Evolutionary conservation across 768 basidiomycete genomes (phyloP), one percentile per base, ranked within the genome.

Genomic region (Calocybe indica): DNA sequence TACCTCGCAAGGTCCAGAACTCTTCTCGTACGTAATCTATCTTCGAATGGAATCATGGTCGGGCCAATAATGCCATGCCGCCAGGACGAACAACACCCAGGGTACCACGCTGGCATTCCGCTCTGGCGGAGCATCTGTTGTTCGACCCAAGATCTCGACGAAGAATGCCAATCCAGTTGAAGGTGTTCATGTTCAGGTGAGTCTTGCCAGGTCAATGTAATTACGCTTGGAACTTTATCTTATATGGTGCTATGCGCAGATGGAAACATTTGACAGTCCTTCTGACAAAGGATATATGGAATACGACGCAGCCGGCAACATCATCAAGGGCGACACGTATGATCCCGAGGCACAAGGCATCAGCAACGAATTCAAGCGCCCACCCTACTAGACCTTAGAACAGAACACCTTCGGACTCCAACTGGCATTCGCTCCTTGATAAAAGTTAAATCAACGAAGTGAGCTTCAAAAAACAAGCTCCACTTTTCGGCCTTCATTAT

Each of bases 41-140:
- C 14, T 52, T 43, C 5, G 11, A 14, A 12, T 40, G 45, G 34
- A 28, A 37, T 37, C 8, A 22, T 30, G 53, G 43, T 57, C 37
- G 40, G 36, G 30, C 35, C 34, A 5, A 49, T 29, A n/a, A 22
- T 22, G 22, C 1, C 29, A 13, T 34, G 32, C 36, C 41, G 53
- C 33, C 47, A 65, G 63, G 22, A 48, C 61, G 35, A 76, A 22
- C 22, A 22, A 74, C 7, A 69, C 73, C 5, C 73, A 70, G 52
- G 72, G 74, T 30, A 79, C 83, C 4, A 79, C 78, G 1, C 62
- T 85, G 29, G 82, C 80, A 32, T 85, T 84, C 71, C 75, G 78
- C 43, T 69, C 73, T 12, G 66, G 65, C 52, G 62, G 57, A 46
- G 63, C 62, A 33, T 43, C 53, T 22, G 51, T 59, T 36, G 46